Base-by-base conservation (phyloP, 768 basidiomycete genomes). In the Boletus sp. region DNA sequence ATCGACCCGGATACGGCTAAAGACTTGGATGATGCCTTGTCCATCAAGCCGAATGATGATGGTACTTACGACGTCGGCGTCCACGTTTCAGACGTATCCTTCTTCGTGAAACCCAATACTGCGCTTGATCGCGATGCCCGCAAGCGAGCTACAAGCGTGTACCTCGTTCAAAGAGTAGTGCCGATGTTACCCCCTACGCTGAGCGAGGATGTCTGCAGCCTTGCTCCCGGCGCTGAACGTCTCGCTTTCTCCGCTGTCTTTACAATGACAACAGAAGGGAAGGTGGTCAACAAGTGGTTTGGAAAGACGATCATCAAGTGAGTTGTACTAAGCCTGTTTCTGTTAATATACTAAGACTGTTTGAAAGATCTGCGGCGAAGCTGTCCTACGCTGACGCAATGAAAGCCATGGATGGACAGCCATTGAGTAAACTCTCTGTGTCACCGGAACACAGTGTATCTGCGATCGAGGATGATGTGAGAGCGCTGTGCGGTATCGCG, bases 41-140 rank as follows among this genome's bases (percentile, higher is more conserved):
- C 95, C 27, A 79, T 98, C 73, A 89, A 88, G 70, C 68, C 73
- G 54, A 93, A 93, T 63, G 93, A 94, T 21, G 93, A 98, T 68
- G 94, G 95, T 7, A 94, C 88, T 3, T 95, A 83, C 66, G 90
- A 94, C 39, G 83, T 99, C 45, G 93, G 93, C 50, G 83, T 98
- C n/a, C 96, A 98, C 66, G 83, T 99, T 58, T 89, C 95, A 11
- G 97, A 99, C 71, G 96, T 98, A 7, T 93, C 95, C 2, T 88
- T 88, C 77, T 98, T 98, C 72, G 87, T 92, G 64, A 92, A 91
- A 72, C 88, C 92, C 23, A 94, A 93, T 69, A 97, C 95, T 11
- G 90, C 97, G n/a, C 77, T 99, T 63, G 97, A 99, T 65, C 91
- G 97, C 23, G 97, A 99, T 73, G 97, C 97, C 38, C 86, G 95